Conservation (phyloP, 768 basidiomycete species). For the Xerocomus brunneocitrinus region DNA sequence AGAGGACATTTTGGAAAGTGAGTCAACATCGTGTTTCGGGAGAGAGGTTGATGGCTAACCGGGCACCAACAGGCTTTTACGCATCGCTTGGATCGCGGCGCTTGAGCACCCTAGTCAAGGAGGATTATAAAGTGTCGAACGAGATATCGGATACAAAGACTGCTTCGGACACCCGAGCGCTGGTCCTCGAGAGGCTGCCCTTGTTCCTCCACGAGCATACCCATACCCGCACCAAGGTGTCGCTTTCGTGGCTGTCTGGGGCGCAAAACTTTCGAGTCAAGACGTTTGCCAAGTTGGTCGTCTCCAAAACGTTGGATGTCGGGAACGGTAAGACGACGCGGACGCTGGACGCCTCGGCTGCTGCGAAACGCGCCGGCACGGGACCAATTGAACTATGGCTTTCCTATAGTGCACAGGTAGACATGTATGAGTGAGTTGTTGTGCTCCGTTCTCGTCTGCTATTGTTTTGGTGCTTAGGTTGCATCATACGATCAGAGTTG, state of each 20-base stretch:
- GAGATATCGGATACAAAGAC: constrained; percentile 48
- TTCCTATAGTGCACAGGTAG: constrained; percentile 66
- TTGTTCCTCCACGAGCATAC: constrained; percentile 90
- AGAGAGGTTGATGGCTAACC: background rate
- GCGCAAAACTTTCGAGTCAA: constrained; percentile 66
- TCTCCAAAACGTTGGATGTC: constrained; percentile 57
- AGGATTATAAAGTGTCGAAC: constrained; percentile 61
- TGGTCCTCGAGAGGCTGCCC: constrained; percentile 81
- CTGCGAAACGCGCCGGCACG: constrained; percentile 49
- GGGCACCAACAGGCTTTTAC: constrained; percentile 60
- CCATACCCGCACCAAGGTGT: constrained; percentile 56
- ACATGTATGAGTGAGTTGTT: constrained; percentile 85
- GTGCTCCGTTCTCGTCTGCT: background rate
- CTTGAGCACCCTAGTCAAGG: constrained; percentile 68
- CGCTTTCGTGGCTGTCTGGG: constrained; percentile 62
- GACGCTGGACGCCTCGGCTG: constrained; percentile 70
- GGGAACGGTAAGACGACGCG: constrained; percentile 46
- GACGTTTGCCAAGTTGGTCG: constrained; percentile 57
- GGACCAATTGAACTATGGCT: constrained; percentile 75
- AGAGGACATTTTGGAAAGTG: constrained; percentile 88
- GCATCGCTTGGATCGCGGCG: constrained; percentile 65
- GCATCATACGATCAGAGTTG: constrained; percentile 50
- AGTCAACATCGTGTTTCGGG: background rate
- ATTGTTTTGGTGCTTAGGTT: background rate
- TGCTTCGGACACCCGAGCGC: constrained; percentile 48